Evolutionary conservation across 768 basidiomycete genomes (phyloP), one percentile per base, ranked within the genome.

Genomic region (Inosperma sp.): DNA sequence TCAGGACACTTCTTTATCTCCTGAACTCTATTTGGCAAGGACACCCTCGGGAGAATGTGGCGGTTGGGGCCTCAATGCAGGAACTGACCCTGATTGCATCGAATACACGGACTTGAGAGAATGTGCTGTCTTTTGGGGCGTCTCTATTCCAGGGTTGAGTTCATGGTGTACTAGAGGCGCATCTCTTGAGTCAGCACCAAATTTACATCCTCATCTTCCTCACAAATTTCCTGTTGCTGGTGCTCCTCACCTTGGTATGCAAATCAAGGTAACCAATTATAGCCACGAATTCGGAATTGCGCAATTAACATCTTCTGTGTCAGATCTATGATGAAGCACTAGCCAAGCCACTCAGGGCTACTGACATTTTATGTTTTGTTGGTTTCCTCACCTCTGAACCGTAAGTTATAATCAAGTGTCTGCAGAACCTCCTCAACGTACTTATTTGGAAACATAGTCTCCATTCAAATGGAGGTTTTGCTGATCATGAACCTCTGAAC

Each of bases 1-100:
- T 25, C 90, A 93, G 63, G 89, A 91, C 61, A 89, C 87, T 2
- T 87, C 88, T 2, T 62, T 77, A 14, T 81, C 84, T 5, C 78
- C 80, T 0, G 86, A 90, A 61, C 72, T 93, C 55, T 92, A 92
- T 65, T 70, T 88, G 34, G 76, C 81, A 3, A 72, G 61, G 34
- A 64, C 70, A 21, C 49, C 60, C 35, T 63, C 70, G 29, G 73
- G 71, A 1, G 61, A 59, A 35, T 80, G 77, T 49, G 87, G 86
- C 22, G 89, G 88, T n/a, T 91, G 89, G 89, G 88, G 86, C 5
- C 66, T 86, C 21, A 65, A 58, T 42, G 76, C 71, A 16, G 62
- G 56, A 9, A 62, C 66, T 21, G 63, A 65, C 35, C 58, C 61
- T n/a, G 51, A 56, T 21, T 56, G 63, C 16, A 56, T 81, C 31